phyloP scores from a whole-genome alignment of 345 rosid species.

The Acer yangbiense region DNA sequence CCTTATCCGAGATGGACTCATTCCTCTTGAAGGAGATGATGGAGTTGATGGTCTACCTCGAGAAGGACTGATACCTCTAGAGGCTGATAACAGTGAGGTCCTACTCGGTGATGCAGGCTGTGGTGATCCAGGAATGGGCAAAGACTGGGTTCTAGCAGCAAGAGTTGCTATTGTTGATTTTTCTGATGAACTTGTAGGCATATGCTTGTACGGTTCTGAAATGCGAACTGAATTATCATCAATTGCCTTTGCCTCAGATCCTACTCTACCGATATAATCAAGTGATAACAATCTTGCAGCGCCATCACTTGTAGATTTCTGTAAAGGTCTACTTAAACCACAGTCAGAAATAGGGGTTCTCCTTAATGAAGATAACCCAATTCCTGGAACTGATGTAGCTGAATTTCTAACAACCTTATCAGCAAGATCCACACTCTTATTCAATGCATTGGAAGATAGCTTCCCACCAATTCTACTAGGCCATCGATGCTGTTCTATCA shows the following conservation, averaged over 20 bases:
- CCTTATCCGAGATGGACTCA: slow-evolving; percentile 82
- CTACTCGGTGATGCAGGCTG: slow-evolving; percentile 78
- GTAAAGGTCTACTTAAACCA: slow-evolving; percentile 43
- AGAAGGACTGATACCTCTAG: slow-evolving; percentile 67
- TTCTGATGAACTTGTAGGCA: slow-evolving; percentile 50
- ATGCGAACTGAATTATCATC: slow-evolving; percentile 44
- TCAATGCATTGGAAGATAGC: slow-evolving; percentile 49
- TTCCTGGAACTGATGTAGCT: slow-evolving; percentile 43
- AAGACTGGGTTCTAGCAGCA: slow-evolving; percentile 58
- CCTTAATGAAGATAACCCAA: slow-evolving; percentile 51
- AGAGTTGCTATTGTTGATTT: slow-evolving; percentile 44
- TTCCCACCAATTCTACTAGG: slow-evolving; percentile 79
- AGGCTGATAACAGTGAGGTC: slow-evolving; percentile 41
- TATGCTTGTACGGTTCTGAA: slow-evolving; percentile 46
- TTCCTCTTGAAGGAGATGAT: slow-evolving; percentile 65
- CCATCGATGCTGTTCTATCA: slow-evolving; percentile 94
- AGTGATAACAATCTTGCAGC: slow-evolving; percentile 42
- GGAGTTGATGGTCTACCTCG: slow-evolving; percentile 65
- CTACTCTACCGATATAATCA: slow-evolving; percentile 44
- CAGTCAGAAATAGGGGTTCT: slow-evolving; percentile 48
- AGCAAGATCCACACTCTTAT: slow-evolving; percentile 60
- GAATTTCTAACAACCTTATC: slow-evolving; percentile 49
- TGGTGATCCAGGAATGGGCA: slow-evolving; percentile 47
- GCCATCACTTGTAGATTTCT: slow-evolving; percentile 59
- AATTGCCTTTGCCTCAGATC: slow-evolving; percentile 45